These are phyloP conservation scores for Cyclostephanos tholiformis DNA, from an alignment of 108 stramenopile genomes.

Conservation along the genomic window DNA sequence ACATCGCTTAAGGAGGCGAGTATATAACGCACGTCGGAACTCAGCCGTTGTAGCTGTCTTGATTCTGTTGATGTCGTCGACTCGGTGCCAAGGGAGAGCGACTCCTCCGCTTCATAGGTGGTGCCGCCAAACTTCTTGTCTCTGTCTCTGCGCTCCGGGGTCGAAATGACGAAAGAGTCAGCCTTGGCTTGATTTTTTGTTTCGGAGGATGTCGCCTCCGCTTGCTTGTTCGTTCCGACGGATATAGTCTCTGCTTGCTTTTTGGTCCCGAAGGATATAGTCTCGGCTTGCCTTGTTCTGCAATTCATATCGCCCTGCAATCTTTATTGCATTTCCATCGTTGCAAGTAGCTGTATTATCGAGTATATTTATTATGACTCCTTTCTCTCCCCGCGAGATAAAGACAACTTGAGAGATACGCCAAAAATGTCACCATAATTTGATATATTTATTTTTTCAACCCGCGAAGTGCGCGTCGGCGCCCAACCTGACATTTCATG, in stretches of 20 bases:
- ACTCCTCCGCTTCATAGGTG: not conserved
- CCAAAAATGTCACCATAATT: too few species aligned
- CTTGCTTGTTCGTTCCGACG: too few species aligned
- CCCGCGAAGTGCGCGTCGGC: too few species aligned
- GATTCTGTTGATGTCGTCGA: not conserved
- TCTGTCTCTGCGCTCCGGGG: not conserved
- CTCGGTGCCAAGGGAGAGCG: not conserved
- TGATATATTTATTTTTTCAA: too few species aligned
- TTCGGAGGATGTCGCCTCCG: not conserved
- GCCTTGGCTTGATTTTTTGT: too few species aligned
- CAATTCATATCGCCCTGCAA: not conserved
- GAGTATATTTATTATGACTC: too few species aligned
- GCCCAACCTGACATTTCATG: not conserved
- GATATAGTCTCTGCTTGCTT: too few species aligned
- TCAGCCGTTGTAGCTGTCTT: not conserved
- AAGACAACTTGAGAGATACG: too few species aligned
- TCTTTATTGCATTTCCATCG: not conserved
- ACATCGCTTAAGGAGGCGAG: not conserved
- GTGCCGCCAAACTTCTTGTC: not conserved
- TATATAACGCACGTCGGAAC: not conserved
- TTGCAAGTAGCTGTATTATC: not conserved
- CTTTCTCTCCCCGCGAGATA: too few species aligned
- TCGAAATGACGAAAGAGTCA: not conserved
- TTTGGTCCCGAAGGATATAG: not conserved
- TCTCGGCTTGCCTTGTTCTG: not conserved